Conservation (phyloP, 208 protist genomes). For the Phytomonas sp. region DNA sequence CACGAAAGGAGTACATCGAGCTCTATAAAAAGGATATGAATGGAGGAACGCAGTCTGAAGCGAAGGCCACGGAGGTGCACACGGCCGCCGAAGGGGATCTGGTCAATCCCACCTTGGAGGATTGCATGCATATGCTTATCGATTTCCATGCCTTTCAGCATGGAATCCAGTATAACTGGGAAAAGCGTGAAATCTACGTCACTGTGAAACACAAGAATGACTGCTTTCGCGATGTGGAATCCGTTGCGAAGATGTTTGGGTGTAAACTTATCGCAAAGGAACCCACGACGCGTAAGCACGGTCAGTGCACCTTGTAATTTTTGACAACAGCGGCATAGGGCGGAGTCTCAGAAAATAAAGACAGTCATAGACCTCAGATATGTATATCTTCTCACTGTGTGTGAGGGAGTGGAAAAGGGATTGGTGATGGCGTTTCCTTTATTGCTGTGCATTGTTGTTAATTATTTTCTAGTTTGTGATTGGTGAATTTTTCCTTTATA, state of each 20-base stretch:
- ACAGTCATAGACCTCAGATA: neutral
- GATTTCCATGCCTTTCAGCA: slow-evolving; percentile 46
- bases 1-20: slow-evolving; percentile 18
- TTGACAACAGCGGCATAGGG: neutral
- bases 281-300: neutral
- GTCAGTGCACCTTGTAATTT: too few species aligned
- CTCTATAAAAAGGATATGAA: neutral
- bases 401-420: neutral
- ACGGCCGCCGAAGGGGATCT: slow-evolving; percentile 24
- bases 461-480: neutral
- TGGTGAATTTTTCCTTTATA: too few species aligned
- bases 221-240: slow-evolving; percentile 53
- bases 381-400: neutral
- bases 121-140: slow-evolving; percentile 24
- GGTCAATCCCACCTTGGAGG: slow-evolving; percentile 47
- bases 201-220: slow-evolving; percentile 24
- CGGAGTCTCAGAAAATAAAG: neutral
- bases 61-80: neutral
- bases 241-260: slow-evolving; percentile 45
- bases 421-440: slow-evolving; percentile 6
- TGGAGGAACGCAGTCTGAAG: slow-evolving; percentile 6
- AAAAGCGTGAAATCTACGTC: slow-evolving; percentile 28
- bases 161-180: slow-evolving; percentile 56
- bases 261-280: slow-evolving; percentile 11
- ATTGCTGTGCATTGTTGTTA: slow-evolving; percentile 4